A percentile compares a stretch with the other conserved stretches of the same genome.
phyloP scores from a whole-genome alignment of 164 flowering plant species.

The grape (Vitis vinifera) region DNA sequence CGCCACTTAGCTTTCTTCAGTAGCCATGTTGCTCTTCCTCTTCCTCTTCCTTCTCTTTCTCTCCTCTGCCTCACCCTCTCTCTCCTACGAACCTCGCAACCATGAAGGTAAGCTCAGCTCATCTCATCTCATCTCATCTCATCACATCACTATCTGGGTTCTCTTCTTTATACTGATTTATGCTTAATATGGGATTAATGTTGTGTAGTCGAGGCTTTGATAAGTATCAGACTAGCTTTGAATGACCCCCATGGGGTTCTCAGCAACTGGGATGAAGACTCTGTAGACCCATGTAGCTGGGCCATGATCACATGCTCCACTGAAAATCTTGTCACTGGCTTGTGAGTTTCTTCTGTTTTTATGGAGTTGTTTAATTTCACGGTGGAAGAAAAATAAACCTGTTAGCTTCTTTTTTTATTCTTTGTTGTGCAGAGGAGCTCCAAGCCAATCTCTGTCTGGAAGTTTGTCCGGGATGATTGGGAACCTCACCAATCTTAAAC shows the following conservation, averaged over 20 bases:
- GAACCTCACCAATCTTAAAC: constrained; percentile 83
- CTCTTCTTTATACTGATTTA: neutral
- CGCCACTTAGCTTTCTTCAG: constrained; percentile 1
- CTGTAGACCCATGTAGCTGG: constrained; percentile 99
- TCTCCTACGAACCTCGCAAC: constrained; percentile 69
- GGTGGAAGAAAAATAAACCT: neutral
- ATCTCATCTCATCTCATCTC: neutral
- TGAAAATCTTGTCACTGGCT: constrained; percentile 72
- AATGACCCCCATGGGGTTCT: constrained; percentile 80
- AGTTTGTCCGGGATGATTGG: constrained; percentile 63
- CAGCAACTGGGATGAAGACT: constrained; percentile 89
- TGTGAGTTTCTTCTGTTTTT: constrained; percentile 50
- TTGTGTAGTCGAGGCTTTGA: constrained; percentile 73
- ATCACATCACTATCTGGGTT: neutral
- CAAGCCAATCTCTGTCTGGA: constrained; percentile 88
- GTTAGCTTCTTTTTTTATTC: neutral
- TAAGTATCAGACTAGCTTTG: constrained; percentile 46
- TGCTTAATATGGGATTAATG: constrained; percentile 1
- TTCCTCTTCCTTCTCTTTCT: constrained; percentile 17
- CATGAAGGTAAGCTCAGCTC: constrained; percentile 58
- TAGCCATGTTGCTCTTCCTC: constrained; percentile 9
- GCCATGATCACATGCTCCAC: constrained; percentile 89
- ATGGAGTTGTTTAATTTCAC: neutral
- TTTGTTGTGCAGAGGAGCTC: constrained; percentile 69
- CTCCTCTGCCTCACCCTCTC: constrained; percentile 22